Conservation (phyloP, 331 rosid species). For the Malus hybrid region DNA sequence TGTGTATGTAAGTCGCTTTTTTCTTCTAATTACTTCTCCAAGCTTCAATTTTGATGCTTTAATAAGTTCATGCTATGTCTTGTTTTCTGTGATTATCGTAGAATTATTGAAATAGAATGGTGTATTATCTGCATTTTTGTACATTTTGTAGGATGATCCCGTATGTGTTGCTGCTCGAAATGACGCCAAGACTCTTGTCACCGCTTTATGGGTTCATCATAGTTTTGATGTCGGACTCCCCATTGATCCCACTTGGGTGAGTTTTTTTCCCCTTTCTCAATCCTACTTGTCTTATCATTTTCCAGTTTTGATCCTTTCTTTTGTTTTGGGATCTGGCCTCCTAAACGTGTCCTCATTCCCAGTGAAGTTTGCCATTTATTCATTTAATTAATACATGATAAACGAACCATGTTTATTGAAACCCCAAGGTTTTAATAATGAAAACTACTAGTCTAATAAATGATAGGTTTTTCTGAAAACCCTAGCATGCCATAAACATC, state of each 20-base stretch:
- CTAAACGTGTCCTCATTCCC: neutral
- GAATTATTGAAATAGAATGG: neutral
- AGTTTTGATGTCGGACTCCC: conserved; percentile 64
- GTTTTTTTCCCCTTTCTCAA: conserved; percentile 17
- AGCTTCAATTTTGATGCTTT: neutral
- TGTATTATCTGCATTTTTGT: neutral
- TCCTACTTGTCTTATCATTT: neutral
- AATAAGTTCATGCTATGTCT: neutral
- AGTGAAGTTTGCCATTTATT: neutral
- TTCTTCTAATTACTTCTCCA: neutral
- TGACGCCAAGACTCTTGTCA: conserved; percentile 62
- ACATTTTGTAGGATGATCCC: conserved; percentile 55
- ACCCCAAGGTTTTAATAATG: no score
- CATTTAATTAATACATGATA: neutral
- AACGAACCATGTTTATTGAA: no score
- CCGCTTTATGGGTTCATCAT: conserved; percentile 80
- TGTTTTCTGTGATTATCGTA: neutral
- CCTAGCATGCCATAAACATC: no score
- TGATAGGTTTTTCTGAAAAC: no score
- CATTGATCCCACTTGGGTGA: conserved; percentile 55
- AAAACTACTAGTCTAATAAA: no score
- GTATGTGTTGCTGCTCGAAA: conserved; percentile 73
- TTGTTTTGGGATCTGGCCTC: neutral
- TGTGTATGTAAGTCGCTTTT: conserved; percentile 33
- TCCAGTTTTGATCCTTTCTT: neutral